Base-by-base conservation (phyloP, 2,329 filamentous ascomycete species). In the Lasiodiplodia theobromae region DNA sequence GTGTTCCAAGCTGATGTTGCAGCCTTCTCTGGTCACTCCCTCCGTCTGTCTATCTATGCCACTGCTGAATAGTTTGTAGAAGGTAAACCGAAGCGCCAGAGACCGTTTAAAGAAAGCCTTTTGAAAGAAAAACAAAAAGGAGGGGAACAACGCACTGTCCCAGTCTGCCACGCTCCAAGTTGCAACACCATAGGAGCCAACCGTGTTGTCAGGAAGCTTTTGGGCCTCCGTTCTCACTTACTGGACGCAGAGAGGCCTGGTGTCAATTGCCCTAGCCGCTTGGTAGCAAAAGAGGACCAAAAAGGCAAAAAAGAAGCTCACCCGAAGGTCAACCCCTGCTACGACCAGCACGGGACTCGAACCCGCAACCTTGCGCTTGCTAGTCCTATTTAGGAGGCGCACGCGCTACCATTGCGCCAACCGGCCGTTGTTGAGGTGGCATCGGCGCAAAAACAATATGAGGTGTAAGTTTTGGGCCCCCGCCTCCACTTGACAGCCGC, bases 381-480 rank as follows among this genome's bases (percentile, higher is more conserved):
- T 23, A 10, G 25, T 53, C 31, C 53, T 54, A 10, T 25, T 18
- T 68, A 68, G 67, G 67, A 68, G 67, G 67, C 57, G 37, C 25
- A 69, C 52, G 63, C 68, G 52, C 68, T 69, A 69, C 68, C 68
- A 69, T 69, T 69, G 68, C 52, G 68, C 68, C 68, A 69, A 66
- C 68, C 68, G 56, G 68, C 68, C 68, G 28, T 34, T 47, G 23
- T n/a, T 53, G 38, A n/a, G 12, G 4, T 1, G 3, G 10, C 2
- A 1, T 38, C n/a, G 7, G 3, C 8, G 4, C 1, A 5, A 3
- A 31, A 37, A 37, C 1, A 18, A 18, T 18, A 23, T 54, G 4
- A 25, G 6, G 4, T 18, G 21, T 16, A 38, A 0, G n/a, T 21
- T 56, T n/a, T 2, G 28, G n/a, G 4, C 53, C 16, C 12, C 5